Conservation (phyloP, 306 rosid genomes). For the peach (Prunus persica) region Prunus_persica_NCBIv2 NC_034015.1:21815501-21816000, state of each 20-base stretch:
- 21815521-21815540: slow-evolving; percentile 99
- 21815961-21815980: neutral
- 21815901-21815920: slow-evolving; percentile 93
- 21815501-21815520: slow-evolving; percentile 82
- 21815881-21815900: slow-evolving; percentile 97
- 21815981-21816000: slow-evolving; percentile 7
- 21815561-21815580: slow-evolving; percentile 98
- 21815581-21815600: slow-evolving; percentile 81
- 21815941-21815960: slow-evolving; percentile 5
- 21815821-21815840: slow-evolving; percentile 99
- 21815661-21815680: slow-evolving; percentile 19
- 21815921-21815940: slow-evolving; percentile 78
- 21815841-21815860: slow-evolving; percentile 90
- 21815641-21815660: slow-evolving; percentile 12
- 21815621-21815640: slow-evolving; percentile 10
- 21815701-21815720: slow-evolving; percentile 98
- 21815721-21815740: slow-evolving; percentile 95
- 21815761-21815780: slow-evolving; percentile 95
- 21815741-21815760: slow-evolving; percentile 93
- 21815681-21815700: slow-evolving; percentile 45
- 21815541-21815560: slow-evolving; percentile 98
- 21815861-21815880: slow-evolving; percentile 94
- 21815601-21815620: slow-evolving; percentile 98
- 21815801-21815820: slow-evolving; percentile 92
- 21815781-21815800: slow-evolving; percentile 81